Base-by-base conservation (phyloP, 2,329 filamentous ascomycete species). In the Dothideomycetidae sp. region DNA sequence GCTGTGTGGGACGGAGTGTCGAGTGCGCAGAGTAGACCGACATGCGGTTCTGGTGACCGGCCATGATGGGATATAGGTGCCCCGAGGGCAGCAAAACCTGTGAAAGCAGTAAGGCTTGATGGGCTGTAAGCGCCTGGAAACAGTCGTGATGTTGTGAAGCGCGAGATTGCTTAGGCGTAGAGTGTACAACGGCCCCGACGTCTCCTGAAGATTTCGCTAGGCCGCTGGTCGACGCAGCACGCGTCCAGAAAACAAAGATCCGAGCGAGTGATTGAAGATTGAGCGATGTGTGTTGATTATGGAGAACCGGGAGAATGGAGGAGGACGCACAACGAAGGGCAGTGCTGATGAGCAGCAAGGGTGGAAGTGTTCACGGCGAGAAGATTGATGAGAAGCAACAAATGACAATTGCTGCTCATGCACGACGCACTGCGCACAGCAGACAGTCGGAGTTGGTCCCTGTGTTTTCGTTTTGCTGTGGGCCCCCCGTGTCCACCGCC, bases 1-100 rank as follows among this genome's bases (percentile, higher is more conserved):
- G 73, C 51, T 78, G 75, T 21, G 70, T 66, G 14, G 67, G 59
- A 40, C 66, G 66, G 32, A 64, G 59, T 45, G 65, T 67, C 32
- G 76, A 74, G 46, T 80, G 57, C 42, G 59, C 71, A 31, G 73
- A 78, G 52, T 71, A 75, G 38, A 70, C 63, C 16, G 72, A 75
- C 57, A 70, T 69, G 48, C 73, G 71, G 47, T 70, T 72, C 49
- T 59, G 52, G 48, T 50, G 45, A 36, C 45, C 47, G 43, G 71
- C 70, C 68, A 75, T 73, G 50, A 37, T 73, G 47, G 44, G 40
- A 42, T 41, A 41, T 23, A 18, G 35, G 19, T 33, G 37, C 37
- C 37, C 37, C 17, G n/a, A 16, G 21, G 21, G 21, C 21, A 28
- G 37, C 19, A n/a, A n/a, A n/a, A n/a, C n/a, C n/a, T n/a, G n/a